Base-by-base conservation (phyloP, 495 filamentous ascomycete species). In the Apodospora peruviana region DNA sequence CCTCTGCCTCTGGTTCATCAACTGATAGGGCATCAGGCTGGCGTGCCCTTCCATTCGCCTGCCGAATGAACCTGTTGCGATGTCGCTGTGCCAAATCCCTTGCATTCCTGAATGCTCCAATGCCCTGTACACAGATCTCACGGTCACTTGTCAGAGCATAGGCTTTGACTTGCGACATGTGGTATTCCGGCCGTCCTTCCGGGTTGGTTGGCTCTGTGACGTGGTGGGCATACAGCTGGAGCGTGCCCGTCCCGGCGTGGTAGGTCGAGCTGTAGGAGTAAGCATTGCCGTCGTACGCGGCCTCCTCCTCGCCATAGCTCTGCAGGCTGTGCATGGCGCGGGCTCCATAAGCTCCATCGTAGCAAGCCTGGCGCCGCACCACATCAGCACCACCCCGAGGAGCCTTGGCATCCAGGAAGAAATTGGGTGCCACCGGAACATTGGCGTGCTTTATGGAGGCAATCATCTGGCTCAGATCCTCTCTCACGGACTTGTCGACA, bases 331-430 rank as follows among this genome's bases (percentile, higher is more conserved):
- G 66, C 60, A 77, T 76, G 24, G 48, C 71, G 43, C 71, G 69
- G 23, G 69, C 72, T 10, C 73, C 74, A 16, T 70, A 43, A 9
- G 72, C 73, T 17, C 73, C 71, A 47, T 72, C 57, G 54, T 71
- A 64, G 37, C 49, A 60, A 32, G 68, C 70, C 51, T 78, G 71
- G 27, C 66, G 60, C 48, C 17, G 24, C 41, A 57, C 61, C 14
- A 71, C 70, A 11, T 49, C 57, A 10, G 51, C 9, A 11, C 43
- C 43, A 24, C 71, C 74, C 40, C 48, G 36, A 0, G 62, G 60
- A 2, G 59, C 61, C 49, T 76, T 76, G 8, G 44, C 66, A 38
- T 71, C 65, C 2, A 71, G 43, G 54, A 62, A 60, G 45, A 66
- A 62, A 48, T 79, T 78, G 4, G 75, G 72, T 20, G 57, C 59